These are phyloP conservation scores for Acrocalymma vagum DNA, from an alignment of 2,329 filamentous ascomycete genomes.

Conservation along the genomic window DNA sequence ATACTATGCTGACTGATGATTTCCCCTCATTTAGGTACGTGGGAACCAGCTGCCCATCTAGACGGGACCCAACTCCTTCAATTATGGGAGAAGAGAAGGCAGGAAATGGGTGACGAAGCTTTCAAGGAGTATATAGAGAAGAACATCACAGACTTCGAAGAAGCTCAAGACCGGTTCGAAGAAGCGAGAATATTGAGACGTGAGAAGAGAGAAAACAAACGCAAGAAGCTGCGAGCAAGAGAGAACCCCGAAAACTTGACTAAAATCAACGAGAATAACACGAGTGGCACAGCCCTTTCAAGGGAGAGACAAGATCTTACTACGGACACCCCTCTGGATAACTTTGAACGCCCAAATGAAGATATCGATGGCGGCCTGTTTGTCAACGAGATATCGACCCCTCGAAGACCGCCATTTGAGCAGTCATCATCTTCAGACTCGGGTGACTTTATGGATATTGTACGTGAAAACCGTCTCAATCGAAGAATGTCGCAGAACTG, in stretches of 20 bases:
- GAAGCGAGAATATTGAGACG: constrained; percentile 13
- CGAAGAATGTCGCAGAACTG: no score
- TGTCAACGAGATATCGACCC: no score
- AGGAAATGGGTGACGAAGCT: constrained; percentile 8
- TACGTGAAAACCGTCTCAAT: no score
- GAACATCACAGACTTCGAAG: constrained; percentile 15
- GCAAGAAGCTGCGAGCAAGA: constrained; percentile 13
- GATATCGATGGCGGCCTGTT: constrained; percentile 12
- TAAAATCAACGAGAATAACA: constrained; percentile 15
- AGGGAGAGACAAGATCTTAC: background rate
- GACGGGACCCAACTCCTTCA: constrained; percentile 13
- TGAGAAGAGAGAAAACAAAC: constrained; percentile 26
- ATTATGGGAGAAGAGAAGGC: constrained; percentile 18
- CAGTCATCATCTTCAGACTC: constrained; percentile 27
- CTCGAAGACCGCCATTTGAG: constrained; percentile 19
- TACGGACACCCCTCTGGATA: no score
- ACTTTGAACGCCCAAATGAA: no score
- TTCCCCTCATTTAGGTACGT: no score
- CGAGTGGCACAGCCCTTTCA: background rate
- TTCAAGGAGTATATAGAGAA: constrained; percentile 15
- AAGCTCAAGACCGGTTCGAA: constrained; percentile 9
- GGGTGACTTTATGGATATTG: constrained; percentile 8
- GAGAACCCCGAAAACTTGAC: no score
- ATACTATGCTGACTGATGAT: constrained; percentile 7
- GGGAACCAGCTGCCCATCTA: constrained; percentile 34